Evolutionary conservation across 768 basidiomycete species (phyloP), one percentile per base, ranked within the genome.

Genomic region (Daedaleopsis sinensis): DNA sequence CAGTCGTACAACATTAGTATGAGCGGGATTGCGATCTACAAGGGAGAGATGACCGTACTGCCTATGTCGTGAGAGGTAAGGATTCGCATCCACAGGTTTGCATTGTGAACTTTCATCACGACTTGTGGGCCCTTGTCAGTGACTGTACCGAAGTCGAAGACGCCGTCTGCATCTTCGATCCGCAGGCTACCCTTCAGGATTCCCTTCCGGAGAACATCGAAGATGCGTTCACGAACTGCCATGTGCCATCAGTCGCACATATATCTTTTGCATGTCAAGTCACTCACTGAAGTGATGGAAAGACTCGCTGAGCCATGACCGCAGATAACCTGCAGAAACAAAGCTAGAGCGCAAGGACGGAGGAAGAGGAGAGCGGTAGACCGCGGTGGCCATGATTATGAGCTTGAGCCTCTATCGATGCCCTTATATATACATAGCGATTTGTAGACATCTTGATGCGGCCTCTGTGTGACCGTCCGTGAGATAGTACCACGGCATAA

Each of bases 121-220:
- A 51, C 49, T n/a, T 15, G 23, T 5, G 49, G 49, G 6, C 13
- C 8, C 36, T 24, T 44, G 39, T 42, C 46, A 3, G 12, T 21
- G 15, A 15, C 18, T 19, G 39, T 44, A 4, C 61, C 59, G 52
- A 65, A 54, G 49, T 37, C n/a, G 19, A 53, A 46, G 15, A 16
- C 18, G n/a, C 54, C 57, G 36, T 58, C 57, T 18, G 48, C 52
- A 38, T 63, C 57, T n/a, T 48, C 52, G 27, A 63, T 49, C 7
- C 36, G 24, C 16, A 63, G 44, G 21, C 44, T 39, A 16, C 62
- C 62, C 21, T 27, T 54, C n/a, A 36, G 13, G 43, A 62, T 56
- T 27, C 57, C 63, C 16, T 32, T 19, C 12, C 23, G 16, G 21
- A 59, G 47, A 36, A 48, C 52, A 4, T 42, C 13, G 23, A 61